Conservation (phyloP, 2,329 filamentous ascomycete genomes). For the Pseudogymnoascus sp. region DNA sequence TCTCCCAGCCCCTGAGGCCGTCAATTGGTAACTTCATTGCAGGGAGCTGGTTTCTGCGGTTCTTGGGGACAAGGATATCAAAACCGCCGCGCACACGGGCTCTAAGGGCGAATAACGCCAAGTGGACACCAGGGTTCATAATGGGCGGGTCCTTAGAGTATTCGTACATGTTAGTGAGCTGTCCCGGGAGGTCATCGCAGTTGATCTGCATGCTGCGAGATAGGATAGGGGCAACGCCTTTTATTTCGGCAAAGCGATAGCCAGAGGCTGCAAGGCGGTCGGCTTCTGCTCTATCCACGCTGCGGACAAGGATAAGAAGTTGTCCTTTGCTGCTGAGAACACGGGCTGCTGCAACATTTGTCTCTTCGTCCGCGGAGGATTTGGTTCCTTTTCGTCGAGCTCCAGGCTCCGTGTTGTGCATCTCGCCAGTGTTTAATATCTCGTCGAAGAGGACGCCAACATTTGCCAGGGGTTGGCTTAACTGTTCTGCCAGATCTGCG, state of each 20-base stretch:
- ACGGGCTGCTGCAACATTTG: conserved; percentile 30
- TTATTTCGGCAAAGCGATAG: conserved; percentile 68
- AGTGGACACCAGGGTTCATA: conserved; percentile 47
- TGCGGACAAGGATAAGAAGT: conserved; percentile 71
- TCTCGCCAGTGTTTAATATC: conserved; percentile 59
- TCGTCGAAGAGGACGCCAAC: conserved; percentile 70
- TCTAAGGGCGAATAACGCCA: conserved; percentile 53
- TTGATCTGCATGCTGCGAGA: conserved; percentile 70
- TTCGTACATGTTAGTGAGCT: conserved; percentile 58
- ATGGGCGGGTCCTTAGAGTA: conserved; percentile 46
- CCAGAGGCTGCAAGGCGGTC: conserved; percentile 63
- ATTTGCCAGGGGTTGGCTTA: conserved; percentile 56
- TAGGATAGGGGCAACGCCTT: conserved; percentile 63
- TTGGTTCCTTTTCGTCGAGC: background rate
- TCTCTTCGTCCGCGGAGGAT: conserved; percentile 35
- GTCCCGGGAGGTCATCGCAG: conserved; percentile 51
- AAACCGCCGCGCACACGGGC: conserved; percentile 36
- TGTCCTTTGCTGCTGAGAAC: conserved; percentile 66
- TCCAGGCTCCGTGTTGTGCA: conserved; percentile 9
- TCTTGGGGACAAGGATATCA: conserved; percentile 26
- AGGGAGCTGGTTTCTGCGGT: conserved; percentile 54
- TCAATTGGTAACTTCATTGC: conserved; percentile 49
- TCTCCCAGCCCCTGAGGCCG: conserved; percentile 49
- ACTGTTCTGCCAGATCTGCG: conserved; percentile 60
- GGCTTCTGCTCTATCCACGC: conserved; percentile 52